Evolutionary conservation across 2,329 filamentous ascomycete species (phyloP), one percentile per base, ranked within the genome.

Genomic region (Fusarium ambrosium): DNA sequence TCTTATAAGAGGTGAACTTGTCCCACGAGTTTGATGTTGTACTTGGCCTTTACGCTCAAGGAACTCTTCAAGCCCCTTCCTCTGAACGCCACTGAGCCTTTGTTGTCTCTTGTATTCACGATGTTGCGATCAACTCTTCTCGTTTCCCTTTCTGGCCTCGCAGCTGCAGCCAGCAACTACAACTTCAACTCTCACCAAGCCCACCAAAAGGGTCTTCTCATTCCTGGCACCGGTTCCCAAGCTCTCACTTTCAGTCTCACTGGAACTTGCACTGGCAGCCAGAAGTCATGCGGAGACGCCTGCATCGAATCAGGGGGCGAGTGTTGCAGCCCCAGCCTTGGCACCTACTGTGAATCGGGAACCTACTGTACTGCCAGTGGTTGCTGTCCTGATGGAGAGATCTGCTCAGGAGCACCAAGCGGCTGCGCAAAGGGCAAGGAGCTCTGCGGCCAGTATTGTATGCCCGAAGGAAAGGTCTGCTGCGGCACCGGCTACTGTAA

Each of bases 371-470:
- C 74, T 39, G 8, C 51, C 4, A 71, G 75, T 6, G 81, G 81
- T n/a, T 84, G 82, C 75, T 84, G 82, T 60, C 68, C 72, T 14
- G 62, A 72, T n/a, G 82, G 82, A 60, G 67, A 80, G 61, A 66
- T 77, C 22, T 84, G 82, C 74, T 69, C 74, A 5, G 81, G 81
- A n/a, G n/a, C 65, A 14, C 75, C 79, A 10, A 65, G 72, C 2
- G 78, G 76, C 18, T 82, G 80, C n/a, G 55, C 58, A 9, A 18
- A 71, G 0, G 80, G 76, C 45, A 74, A 80, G 39, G 74, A 69
- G 6, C 63, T 73, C 13, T 83, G 82, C 63, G 75, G 74, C 32
- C 45, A 62, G 43, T 79, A 66, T n/a, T 84, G 82, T 66, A 80
- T 83, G 53, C 82, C 82, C 1, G 63, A 71, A 4, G 79, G 76